Base-by-base conservation (phyloP, 1,139 yeast species). In the Suhomyces choctaworum region DNA sequence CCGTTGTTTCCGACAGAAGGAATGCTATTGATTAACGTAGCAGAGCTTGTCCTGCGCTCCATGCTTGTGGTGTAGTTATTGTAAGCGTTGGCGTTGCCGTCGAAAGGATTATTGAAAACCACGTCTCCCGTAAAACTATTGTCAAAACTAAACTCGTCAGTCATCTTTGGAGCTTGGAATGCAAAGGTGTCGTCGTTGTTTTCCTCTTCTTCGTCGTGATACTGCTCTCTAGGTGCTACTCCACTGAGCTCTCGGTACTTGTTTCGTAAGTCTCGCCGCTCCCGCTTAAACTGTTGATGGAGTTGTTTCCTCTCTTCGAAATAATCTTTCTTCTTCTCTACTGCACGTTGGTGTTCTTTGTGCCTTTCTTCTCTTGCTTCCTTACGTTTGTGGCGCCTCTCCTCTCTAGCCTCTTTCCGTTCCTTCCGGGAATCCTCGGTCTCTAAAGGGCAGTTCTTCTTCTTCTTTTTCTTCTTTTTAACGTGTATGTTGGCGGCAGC, bases 401-500 rank as follows among this genome's bases (percentile, higher is more conserved):
- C 6, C 25, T 38, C 38, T 23, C 41, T 31, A 30, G 37, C 13
- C 30, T 32, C 25, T 12, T 27, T 22, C 10, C 21, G 23, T 17
- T 17, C 20, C 7, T 17, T 8, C 20, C 20, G 6, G n/a, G n/a
- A n/a, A n/a, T n/a, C n/a, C n/a, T n/a, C n/a, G n/a, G n/a, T n/a
- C n/a, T n/a, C n/a, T n/a, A n/a, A n/a, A n/a, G n/a, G n/a, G n/a
- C n/a, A 32, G 34, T 29, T 45, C 32, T 36, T 40, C 31, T 32
- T 37, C 31, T 36, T 37, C 28, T 33, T 42, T 40, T 39, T 45
- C 40, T 40, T 39, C 45, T 46, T 52, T 52, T 52, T 54, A n/a
- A 62, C 50, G 38, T 62, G 67, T 37, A 57, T 57, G 42, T 68
- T 69, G 25, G 73, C 75, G 20, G 64, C 60, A 25, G 35, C 40